These are phyloP conservation scores for Parascedosporium putredinis DNA, from an alignment of 2,329 filamentous ascomycete species.

Conservation along the genomic window DNA sequence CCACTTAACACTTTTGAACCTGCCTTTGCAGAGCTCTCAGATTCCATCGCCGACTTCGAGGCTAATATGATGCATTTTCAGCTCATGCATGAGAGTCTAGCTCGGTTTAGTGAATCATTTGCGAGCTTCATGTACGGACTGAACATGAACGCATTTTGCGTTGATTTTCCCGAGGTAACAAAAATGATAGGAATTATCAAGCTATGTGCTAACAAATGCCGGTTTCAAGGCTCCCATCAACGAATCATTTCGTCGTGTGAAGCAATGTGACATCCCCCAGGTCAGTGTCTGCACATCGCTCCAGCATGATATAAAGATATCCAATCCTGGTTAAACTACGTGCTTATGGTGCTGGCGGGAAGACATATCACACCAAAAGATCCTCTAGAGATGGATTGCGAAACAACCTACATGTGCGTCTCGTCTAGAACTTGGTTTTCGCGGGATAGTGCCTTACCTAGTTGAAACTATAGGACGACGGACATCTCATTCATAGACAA, in stretches of 20 bases:
- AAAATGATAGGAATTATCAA: slow-evolving; percentile 10
- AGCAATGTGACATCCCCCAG: slow-evolving; percentile 33
- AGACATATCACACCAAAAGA: too few relatives aligned
- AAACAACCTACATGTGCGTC: slow-evolving; percentile 76
- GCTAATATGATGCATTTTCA: slow-evolving; percentile 97
- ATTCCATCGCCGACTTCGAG: slow-evolving; percentile 90
- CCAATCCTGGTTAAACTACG: too few relatives aligned
- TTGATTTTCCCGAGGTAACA: slow-evolving; percentile 84
- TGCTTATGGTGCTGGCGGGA: too few relatives aligned
- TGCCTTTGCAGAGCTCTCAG: slow-evolving; percentile 83
- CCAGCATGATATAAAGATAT: background rate
- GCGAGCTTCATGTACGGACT: slow-evolving; percentile 89
- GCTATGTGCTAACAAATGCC: slow-evolving; percentile 4
- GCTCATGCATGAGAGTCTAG: slow-evolving; percentile 88
- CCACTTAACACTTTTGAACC: slow-evolving; percentile 79
- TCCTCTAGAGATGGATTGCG: slow-evolving; percentile 41
- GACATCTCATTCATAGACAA: slow-evolving; percentile 89
- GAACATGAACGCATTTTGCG: slow-evolving; percentile 99
- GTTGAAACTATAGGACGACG: slow-evolving; percentile 54
- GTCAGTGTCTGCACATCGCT: background rate
- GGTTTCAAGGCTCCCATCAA: slow-evolving; percentile 59
- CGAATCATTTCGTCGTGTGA: slow-evolving; percentile 68
- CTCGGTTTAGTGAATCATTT: slow-evolving; percentile 92
- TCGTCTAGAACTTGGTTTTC: slow-evolving; percentile 33
- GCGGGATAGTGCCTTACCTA: slow-evolving; percentile 13